Percentiles rank a stretch among this genome's conserved stretches.
Evolutionary conservation across 2,329 filamentous ascomycete genomes (phyloP).

Genomic region (Ascosphaera apis): DNA sequence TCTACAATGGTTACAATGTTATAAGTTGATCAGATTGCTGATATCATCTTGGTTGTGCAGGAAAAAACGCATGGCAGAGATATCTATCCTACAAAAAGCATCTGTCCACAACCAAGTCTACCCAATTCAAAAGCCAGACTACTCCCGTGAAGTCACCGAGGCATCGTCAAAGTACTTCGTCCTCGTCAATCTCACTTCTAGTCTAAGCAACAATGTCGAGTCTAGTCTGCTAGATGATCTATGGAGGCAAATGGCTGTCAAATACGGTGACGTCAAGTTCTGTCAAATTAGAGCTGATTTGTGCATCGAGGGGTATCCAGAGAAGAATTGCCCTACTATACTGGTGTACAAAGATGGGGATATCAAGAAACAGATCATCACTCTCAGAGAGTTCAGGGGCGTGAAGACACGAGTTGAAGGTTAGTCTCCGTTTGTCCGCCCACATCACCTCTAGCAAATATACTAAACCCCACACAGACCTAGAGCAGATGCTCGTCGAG

Average conservation of each 20-base stretch:
- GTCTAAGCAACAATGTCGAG: constrained; percentile 58
- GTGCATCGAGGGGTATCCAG: constrained; percentile 92
- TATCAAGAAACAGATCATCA: constrained; percentile 82
- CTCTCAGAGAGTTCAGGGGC: constrained; percentile 56
- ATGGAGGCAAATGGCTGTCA: constrained; percentile 61
- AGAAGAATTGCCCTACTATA: constrained; percentile 83
- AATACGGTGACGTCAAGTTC: constrained; percentile 91
- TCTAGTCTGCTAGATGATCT: constrained; percentile 63
- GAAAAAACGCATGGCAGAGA: constrained; percentile 65
- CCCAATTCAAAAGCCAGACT: constrained; percentile 84
- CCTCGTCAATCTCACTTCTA: constrained; percentile 61
- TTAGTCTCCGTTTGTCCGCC: constrained; percentile 7
- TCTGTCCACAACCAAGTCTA: constrained; percentile 78
- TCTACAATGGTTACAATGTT: neutral
- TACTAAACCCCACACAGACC: constrained; percentile 22
- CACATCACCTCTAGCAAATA: neutral
- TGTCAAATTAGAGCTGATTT: constrained; percentile 82
- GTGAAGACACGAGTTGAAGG: constrained; percentile 40
- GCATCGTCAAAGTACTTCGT: constrained; percentile 47
- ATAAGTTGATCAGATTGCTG: neutral
- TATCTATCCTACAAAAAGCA: constrained; percentile 50
- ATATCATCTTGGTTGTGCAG: constrained; percentile 11
- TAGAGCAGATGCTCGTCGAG: constrained; percentile 63
- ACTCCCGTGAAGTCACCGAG: constrained; percentile 74
- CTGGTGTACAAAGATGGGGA: constrained; percentile 81